These are phyloP conservation scores for Rhodamnia argentea DNA, from an alignment of 345 rosid genomes.

Conservation along the genomic window DNA sequence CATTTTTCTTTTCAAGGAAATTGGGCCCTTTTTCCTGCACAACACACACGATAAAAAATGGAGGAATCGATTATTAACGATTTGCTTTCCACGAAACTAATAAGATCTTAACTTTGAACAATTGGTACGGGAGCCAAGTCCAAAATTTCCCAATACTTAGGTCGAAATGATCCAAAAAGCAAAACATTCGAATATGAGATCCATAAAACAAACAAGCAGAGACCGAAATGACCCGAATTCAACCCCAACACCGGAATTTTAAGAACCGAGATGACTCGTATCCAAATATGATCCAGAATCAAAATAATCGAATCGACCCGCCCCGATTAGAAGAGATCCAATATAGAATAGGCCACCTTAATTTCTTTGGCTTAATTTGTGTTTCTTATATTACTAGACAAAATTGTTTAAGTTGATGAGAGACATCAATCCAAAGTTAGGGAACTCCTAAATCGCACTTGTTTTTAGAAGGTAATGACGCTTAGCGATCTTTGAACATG, in stretches of 20 bases:
- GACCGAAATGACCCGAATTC: background rate
- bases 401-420: background rate
- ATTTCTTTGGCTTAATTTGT: background rate
- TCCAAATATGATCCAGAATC: rapidly evolving
- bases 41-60: background rate
- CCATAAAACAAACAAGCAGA: background rate
- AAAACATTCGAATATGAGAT: background rate
- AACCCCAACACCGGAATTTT: background rate
- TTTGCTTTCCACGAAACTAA: background rate
- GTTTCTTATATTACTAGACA: background rate
- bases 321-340: background rate
- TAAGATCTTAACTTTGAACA: background rate
- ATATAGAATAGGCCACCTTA: background rate
- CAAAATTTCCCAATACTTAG: background rate
- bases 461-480: background rate
- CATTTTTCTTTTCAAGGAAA: background rate
- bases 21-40: background rate
- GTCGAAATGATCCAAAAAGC: background rate
- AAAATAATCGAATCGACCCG: background rate
- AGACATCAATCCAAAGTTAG: background rate
- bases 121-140: background rate
- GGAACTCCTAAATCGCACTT: background rate
- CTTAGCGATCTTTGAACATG: background rate
- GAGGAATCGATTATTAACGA: background rate
- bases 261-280: background rate